Conservation (phyloP, 345 rosid species). For the Hibiscus tridactylites region DNA sequence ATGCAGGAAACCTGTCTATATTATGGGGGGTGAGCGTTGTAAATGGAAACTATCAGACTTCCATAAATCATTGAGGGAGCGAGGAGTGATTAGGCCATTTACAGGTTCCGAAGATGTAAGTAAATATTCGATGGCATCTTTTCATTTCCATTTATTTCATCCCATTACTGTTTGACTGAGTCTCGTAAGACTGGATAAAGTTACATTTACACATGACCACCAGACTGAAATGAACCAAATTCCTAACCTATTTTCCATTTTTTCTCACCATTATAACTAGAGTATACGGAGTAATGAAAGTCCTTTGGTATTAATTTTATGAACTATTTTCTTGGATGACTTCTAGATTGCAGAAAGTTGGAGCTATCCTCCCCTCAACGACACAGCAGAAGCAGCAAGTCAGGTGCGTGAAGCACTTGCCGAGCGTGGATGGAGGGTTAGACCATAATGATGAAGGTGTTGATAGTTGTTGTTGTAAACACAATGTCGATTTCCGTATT, state of each 20-base stretch:
- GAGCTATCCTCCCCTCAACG: constrained; percentile 94
- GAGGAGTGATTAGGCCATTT: constrained; percentile 79
- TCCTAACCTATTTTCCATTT: not conserved
- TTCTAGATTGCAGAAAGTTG: constrained; percentile 78
- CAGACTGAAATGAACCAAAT: not conserved
- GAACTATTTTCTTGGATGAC: not conserved
- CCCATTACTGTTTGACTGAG: not conserved
- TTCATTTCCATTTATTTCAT: not conserved
- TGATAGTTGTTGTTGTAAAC: constrained; percentile 18
- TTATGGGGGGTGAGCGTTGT: constrained; percentile 75
- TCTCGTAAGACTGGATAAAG: not conserved
- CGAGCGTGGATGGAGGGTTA: constrained; percentile 74
- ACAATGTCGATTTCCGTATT: constrained; percentile 9
- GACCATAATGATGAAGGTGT: constrained; percentile 29
- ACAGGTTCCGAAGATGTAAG: constrained; percentile 94
- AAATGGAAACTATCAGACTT: constrained; percentile 85
- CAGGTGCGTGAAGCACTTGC: constrained; percentile 60
- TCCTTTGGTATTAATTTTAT: not conserved
- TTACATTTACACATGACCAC: not conserved
- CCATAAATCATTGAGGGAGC: constrained; percentile 72
- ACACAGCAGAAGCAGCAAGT: constrained; percentile 79
- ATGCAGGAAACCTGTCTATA: constrained; percentile 86
- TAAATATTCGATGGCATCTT: constrained; percentile 8
- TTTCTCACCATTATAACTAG: not conserved
- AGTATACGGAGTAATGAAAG: not conserved